Conservation (phyloP, 257 asterid species). For the Catharanthus roseus region DNA sequence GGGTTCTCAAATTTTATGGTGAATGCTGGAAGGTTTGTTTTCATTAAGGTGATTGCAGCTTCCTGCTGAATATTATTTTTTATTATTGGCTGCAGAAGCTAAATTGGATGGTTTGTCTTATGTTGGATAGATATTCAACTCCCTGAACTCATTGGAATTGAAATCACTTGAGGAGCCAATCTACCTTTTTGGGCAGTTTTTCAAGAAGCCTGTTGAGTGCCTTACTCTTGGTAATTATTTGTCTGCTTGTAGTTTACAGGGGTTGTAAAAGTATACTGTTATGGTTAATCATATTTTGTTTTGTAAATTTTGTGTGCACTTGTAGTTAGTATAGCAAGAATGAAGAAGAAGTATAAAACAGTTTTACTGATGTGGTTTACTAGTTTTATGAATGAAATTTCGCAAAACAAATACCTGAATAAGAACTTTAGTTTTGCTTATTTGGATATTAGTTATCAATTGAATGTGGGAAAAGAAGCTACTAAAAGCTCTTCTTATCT, state of each 20-base stretch:
- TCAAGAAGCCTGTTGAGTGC: conserved; percentile 88
- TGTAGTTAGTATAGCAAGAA: conserved; percentile 1
- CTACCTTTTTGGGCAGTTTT: conserved; percentile 86
- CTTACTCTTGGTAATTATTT: conserved; percentile 74
- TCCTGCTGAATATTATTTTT: conserved; percentile 25
- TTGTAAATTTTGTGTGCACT: not conserved
- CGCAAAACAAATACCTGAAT: not conserved
- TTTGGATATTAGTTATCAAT: not conserved
- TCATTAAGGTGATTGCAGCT: conserved; percentile 41
- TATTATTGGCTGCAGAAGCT: conserved; percentile 14
- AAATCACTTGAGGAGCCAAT: conserved; percentile 96
- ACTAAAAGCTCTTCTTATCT: not conserved
- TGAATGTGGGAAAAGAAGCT: conserved; percentile 4
- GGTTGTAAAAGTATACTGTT: not conserved
- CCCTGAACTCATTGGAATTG: conserved; percentile 87
- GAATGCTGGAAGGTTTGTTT: conserved; percentile 97
- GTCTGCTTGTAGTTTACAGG: conserved; percentile 5
- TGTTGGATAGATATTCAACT: conserved; percentile 70
- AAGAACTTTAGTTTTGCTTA: not conserved
- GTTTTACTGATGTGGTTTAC: too few species aligned
- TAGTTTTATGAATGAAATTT: not conserved
- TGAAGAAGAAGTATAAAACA: not conserved
- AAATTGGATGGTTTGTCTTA: conserved; percentile 27
- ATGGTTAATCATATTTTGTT: not conserved
- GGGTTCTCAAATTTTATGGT: conserved; percentile 74